Base-by-base conservation (phyloP, 768 basidiomycete genomes). In the Russula sp. region DNA sequence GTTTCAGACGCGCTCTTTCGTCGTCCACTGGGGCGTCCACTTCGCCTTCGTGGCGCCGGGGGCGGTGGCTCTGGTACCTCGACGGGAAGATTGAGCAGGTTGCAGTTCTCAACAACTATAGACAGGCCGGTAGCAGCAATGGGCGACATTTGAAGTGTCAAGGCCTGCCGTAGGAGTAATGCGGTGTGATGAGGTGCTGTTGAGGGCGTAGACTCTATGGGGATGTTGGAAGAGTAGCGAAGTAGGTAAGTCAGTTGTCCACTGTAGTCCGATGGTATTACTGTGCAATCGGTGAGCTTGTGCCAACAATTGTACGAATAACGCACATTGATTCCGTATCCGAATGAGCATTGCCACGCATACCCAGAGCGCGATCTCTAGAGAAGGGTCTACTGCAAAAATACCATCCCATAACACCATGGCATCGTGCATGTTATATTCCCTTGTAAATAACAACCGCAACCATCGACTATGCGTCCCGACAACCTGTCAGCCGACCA, bases 361-460 rank as follows among this genome's bases (percentile, higher is more conserved):
- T 54, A 96, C 77, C 87, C 90, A 95, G 56, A 86, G 84, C 1
- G 87, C 83, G 41, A 97, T 75, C 54, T 87, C 84, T 34, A 96
- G 76, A 0, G 86, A 78, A 20, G 89, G 81, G 74, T 93, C 91
- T 63, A 85, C 87, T 0, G 96, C 92, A 71, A 99, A 96, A 9
- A 98, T 72, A 0, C 88, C 93, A 72, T 99, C 97, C 97, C 97
- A 98, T n/a, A 99, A 70, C 36, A 82, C 77, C 83, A 99, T 84
- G 0, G 90, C 83, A 63, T 91, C 86, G 3, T 76, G 69, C 78
- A 98, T 83, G 43, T 78, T 81, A 67, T 98, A 88, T 73, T 99
- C 97, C 50, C 97, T 81, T 5, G 94, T 95, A 74, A 98, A 98
- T 7, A 99, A 77, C 18, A 98, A 76, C 39, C 97, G 82, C 10